Evolutionary conservation across 495 filamentous ascomycete genomes (phyloP), one percentile per base, ranked within the genome.

Genomic region (Hyphodiscus hymeniophilus): DNA sequence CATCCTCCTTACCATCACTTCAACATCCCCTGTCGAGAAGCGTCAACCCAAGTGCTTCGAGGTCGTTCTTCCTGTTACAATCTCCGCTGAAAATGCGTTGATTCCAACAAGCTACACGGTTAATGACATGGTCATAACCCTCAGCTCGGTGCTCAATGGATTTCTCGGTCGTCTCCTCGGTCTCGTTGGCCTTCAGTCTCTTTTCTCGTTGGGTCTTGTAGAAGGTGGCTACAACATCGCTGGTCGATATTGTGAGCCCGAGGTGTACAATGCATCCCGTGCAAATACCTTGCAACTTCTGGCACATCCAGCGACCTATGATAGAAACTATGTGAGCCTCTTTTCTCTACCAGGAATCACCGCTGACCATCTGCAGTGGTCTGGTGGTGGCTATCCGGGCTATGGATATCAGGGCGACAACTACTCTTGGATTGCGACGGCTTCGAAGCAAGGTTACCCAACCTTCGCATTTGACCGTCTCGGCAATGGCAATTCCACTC

Each of bases 241-340:
- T 15, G 68, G 68, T 1, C 65, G 62, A 7, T 76, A 68, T 56
- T 78, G 73, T 58, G 54, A 60, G 39, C 74, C 70, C 1, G 59
- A 61, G 26, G 26, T 41, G 3, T 2, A 44, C 0, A 17, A 31
- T 11, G 22, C 13, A 16, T 6, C 38, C 10, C 47, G 42, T 1
- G 17, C 15, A 1, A 35, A 51, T 3, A 48, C 55, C 15, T 38
- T 60, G 1, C 58, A 60, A 32, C 3, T 60, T 7, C 42, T 60
- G 1, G 44, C 55, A 0, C 58, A 60, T 42, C 51, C 55, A 3
- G 32, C 34, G 8, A 54, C 57, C 6, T 60, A 60, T 42, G 49
- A 20, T 21, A 41, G 46, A 6, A 39, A 50, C 38, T 32, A 50
- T 55, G 47, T 55, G 43, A 38, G 36, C 24, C 17, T n/a, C 26